A percentile compares a stretch with the other conserved stretches of the same genome.
Conservation (phyloP, 2,329 filamentous ascomycete species). For the Aspergillus ustus region DNA sequence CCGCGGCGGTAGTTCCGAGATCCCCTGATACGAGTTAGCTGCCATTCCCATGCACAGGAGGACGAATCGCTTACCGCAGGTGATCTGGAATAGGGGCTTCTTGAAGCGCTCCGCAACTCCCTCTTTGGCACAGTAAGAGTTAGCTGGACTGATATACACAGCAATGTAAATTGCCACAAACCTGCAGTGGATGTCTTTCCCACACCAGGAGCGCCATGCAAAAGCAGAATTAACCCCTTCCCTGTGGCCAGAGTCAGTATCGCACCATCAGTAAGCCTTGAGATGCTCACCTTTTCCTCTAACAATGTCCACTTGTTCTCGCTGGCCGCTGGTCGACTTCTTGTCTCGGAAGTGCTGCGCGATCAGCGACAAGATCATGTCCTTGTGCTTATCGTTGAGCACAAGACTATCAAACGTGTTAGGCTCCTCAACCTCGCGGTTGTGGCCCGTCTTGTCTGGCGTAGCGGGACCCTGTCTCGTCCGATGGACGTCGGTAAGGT, state of each 20-base stretch:
- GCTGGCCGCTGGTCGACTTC: not conserved
- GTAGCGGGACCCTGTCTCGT: too few relatives aligned
- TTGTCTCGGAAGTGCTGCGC: slow-evolving; percentile 39
- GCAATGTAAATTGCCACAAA: not conserved
- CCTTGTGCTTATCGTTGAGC: slow-evolving; percentile 25
- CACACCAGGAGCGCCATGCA: not conserved
- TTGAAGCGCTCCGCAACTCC: not conserved
- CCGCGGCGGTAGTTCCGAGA: too few relatives aligned
- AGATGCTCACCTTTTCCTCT: slow-evolving; percentile 35
- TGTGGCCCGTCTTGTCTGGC: too few relatives aligned
- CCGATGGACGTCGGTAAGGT: too few relatives aligned
- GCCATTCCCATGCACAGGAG: too few relatives aligned
- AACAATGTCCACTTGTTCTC: slow-evolving; percentile 36
- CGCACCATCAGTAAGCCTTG: not conserved
- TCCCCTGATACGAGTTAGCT: too few relatives aligned
- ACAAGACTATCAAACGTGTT: not conserved
- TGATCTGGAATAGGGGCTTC: slow-evolving; percentile 1
- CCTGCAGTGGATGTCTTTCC: not conserved
- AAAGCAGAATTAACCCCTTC: not conserved
- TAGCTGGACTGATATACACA: too few relatives aligned
- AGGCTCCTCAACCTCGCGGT: too few relatives aligned
- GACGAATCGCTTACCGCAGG: not conserved
- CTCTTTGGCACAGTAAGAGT: not conserved
- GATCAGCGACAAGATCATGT: slow-evolving; percentile 37
- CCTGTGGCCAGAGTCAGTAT: not conserved